These are phyloP conservation scores for Forsythia suspensa DNA, from an alignment of 257 asterid genomes.

Conservation along the genomic window DNA sequence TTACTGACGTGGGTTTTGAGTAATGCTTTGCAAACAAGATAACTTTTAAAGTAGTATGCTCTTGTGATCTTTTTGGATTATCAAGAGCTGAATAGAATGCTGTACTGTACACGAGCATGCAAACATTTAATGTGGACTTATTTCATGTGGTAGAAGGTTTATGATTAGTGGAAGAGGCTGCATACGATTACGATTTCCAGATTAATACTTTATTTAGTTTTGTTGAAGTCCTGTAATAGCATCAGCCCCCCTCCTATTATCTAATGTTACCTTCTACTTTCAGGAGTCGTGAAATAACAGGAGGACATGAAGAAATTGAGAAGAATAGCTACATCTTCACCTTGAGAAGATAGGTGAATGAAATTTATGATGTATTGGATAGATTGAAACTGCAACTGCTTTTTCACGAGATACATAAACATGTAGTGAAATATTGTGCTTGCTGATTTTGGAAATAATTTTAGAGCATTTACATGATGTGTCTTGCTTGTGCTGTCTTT, in stretches of 20 bases:
- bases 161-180: background rate
- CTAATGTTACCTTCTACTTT: constrained; percentile 15
- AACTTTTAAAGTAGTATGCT: constrained; percentile 7
- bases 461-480: constrained; percentile 2
- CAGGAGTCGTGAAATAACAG: constrained; percentile 20
- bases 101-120: constrained; percentile 2
- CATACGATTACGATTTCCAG: background rate
- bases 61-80: background rate
- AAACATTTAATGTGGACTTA: background rate
- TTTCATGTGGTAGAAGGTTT: background rate
- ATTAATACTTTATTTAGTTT: background rate
- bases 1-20: constrained; percentile 5
- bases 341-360: constrained; percentile 4
- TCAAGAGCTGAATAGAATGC: background rate
- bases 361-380: background rate
- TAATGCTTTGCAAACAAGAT: constrained; percentile 17
- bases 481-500: background rate
- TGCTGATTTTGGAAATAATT: background rate
- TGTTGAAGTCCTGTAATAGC: background rate
- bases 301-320: constrained; percentile 8
- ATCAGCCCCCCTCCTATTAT: background rate
- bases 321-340: constrained; percentile 11
- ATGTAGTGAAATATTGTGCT: background rate
- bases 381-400: background rate
- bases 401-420: background rate